phyloP scores from a whole-genome alignment of 345 rosid genomes.

The Syzygium jambos region DNA sequence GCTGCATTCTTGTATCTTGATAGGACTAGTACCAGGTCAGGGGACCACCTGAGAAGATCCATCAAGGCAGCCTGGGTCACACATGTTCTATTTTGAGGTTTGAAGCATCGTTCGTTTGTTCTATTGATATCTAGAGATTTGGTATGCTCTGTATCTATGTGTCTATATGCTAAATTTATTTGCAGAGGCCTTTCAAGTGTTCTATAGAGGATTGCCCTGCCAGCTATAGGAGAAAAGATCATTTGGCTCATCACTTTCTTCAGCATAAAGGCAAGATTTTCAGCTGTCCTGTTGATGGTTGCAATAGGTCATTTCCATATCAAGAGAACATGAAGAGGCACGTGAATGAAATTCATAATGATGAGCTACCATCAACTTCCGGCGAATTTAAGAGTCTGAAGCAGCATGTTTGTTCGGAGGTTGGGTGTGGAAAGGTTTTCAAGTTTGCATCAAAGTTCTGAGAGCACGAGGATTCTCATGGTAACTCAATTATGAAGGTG shows the following conservation, averaged over 20 bases:
- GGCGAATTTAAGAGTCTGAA: background rate
- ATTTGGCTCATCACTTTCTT: too few relatives aligned
- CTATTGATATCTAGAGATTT: background rate
- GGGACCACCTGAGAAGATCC: slow-evolving; percentile 99
- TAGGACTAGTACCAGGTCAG: slow-evolving; percentile 98
- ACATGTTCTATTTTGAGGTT: slow-evolving; percentile 32
- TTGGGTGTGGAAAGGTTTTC: slow-evolving; percentile 76
- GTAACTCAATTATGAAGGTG: slow-evolving; percentile 14
- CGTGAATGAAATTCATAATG: too few relatives aligned
- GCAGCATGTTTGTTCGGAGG: slow-evolving; percentile 48
- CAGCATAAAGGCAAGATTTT: too few relatives aligned
- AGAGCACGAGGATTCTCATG: slow-evolving; percentile 71
- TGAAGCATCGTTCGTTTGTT: slow-evolving; percentile 2
- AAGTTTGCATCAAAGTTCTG: slow-evolving; percentile 44
- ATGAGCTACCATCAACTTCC: too few relatives aligned
- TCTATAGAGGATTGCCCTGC: too few relatives aligned
- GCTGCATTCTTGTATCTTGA: slow-evolving; percentile 42
- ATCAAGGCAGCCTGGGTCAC: slow-evolving; percentile 86
- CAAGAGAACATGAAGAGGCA: too few relatives aligned
- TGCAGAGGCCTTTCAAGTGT: too few relatives aligned
- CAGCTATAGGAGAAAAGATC: too few relatives aligned
- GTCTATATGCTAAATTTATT: too few relatives aligned
- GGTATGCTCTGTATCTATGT: too few relatives aligned
- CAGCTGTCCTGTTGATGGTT: too few relatives aligned
- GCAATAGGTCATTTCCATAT: too few relatives aligned